Base-by-base conservation (phyloP, 192 early-diverging fungal genomes). In the Neocallimastix lanati region DNA sequence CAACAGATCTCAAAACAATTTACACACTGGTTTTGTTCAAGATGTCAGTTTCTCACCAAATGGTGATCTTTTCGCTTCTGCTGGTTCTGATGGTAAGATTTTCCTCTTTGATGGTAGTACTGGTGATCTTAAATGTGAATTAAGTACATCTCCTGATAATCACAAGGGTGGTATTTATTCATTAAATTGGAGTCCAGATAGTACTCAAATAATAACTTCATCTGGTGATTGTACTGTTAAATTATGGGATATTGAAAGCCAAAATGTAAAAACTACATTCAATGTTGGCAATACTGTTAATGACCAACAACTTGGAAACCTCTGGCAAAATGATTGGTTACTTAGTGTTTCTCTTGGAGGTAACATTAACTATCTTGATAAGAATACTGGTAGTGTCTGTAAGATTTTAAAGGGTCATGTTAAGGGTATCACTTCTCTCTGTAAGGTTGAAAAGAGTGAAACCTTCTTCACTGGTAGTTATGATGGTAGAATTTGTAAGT, bases 71-170 rank as follows among this genome's bases (percentile, higher is more conserved):
- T 95, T 98, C 89, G 93, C 89, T 13, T 92, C 92, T 28, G 93
- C 92, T 28, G 96, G 94, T 76, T 86, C 91, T 12, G 97, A 99
- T 82, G 91, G 91, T 78, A 28, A 84, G 88, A 86, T 98, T 67
- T 95, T 96, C 83, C 80, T 99, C 81, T 99, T 95, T 82, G 95
- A 99, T 78, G 97, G 93, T 30, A 93, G 93, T 78, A 94, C 91
- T 28, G 97, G 95, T 77, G 94, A 93, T 77, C 88, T 91, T 29
- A 76, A 93, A 25, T 85, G 83, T 3, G 90, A 92, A 78, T 83
- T 91, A 25, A 84, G 78, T 28, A 77, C 76, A 28, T 83, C 81
- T 40, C 86, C 88, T 12, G 86, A 85, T 77, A 82, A 83, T 28
- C 97, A 99, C 79, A 87, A 85, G 2, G 96, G 96, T 76, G 86